A percentile compares a stretch with the other conserved stretches of the same genome.
phyloP scores from a whole-genome alignment of 768 basidiomycete species.

The Termitomyces sp. region DNA sequence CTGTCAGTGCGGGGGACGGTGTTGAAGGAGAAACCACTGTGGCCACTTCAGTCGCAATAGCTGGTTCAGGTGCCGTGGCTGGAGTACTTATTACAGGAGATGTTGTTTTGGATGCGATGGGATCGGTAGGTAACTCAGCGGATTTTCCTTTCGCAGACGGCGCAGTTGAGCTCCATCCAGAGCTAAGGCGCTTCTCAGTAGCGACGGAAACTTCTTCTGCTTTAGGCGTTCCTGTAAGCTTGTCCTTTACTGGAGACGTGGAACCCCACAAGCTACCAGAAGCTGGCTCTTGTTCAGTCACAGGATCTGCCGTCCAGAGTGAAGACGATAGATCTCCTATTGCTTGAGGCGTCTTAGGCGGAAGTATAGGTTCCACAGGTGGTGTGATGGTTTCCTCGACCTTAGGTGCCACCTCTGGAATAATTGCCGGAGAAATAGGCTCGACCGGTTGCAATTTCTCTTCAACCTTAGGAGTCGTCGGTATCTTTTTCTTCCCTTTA shows the following conservation, averaged over 20 bases:
- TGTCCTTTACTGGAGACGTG: slow-evolving; percentile 5
- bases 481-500: slow-evolving; percentile 20
- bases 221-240: slow-evolving; percentile 11
- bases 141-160: slow-evolving; percentile 7
- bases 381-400: background rate
- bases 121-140: background rate
- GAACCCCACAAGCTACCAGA: slow-evolving; percentile 2
- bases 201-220: slow-evolving; percentile 9
- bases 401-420: slow-evolving; percentile 2
- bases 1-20: background rate
- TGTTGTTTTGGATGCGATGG: background rate
- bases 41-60: slow-evolving; percentile 7
- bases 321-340: slow-evolving; percentile 38
- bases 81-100: slow-evolving; percentile 17
- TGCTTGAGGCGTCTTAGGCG: slow-evolving; percentile 21
- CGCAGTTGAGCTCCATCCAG: slow-evolving; percentile 2
- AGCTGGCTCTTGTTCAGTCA: slow-evolving; percentile 1
- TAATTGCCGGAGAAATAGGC: slow-evolving; percentile 15
- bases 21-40: slow-evolving; percentile 1
- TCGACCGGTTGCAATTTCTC: slow-evolving; percentile 9
- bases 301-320: slow-evolving; percentile 33
- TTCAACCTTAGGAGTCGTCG: slow-evolving; percentile 12
- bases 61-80: slow-evolving; percentile 9
- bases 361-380: slow-evolving; percentile 9
- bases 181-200: slow-evolving; percentile 5